These are phyloP conservation scores for Cercospora sp. DNA, from an alignment of 2,329 filamentous ascomycete genomes.

Conservation along the genomic window DNA sequence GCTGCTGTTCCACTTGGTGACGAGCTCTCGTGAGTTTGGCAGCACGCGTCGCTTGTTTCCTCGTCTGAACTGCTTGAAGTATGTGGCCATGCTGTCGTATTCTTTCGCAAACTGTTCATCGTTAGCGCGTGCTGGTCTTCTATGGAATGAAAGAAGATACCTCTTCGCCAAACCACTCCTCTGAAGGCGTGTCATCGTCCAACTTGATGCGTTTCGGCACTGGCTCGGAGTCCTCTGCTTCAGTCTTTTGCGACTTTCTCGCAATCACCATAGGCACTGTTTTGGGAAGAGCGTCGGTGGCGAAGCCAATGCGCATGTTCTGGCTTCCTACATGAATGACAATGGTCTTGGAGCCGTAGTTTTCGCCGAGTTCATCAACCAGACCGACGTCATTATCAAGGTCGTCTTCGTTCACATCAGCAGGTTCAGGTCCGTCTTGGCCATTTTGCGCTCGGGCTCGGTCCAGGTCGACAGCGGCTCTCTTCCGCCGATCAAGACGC, in stretches of 20 bases:
- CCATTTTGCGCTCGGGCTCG: conserved; percentile 76
- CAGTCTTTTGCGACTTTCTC: conserved; percentile 72
- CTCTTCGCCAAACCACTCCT: conserved; percentile 87
- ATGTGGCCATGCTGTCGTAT: conserved; percentile 79
- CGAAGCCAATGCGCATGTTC: conserved; percentile 89
- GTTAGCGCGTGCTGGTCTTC: conserved; percentile 15
- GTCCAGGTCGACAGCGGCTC: conserved; percentile 84
- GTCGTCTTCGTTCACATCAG: conserved; percentile 40
- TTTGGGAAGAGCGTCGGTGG: conserved; percentile 93
- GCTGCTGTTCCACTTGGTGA: conserved; percentile 88
- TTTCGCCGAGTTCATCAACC: conserved; percentile 57
- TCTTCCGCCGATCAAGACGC: conserved; percentile 77
- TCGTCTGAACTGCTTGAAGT: conserved; percentile 87
- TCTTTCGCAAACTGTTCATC: conserved; percentile 57
- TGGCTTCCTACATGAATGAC: conserved; percentile 95
- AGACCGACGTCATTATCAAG: conserved; percentile 56
- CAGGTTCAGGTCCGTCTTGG: conserved; percentile 45
- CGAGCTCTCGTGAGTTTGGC: conserved; percentile 95
- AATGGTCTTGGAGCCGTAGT: conserved; percentile 84
- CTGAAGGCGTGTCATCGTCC: conserved; percentile 63
- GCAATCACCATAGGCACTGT: conserved; percentile 93
- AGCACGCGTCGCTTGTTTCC: conserved; percentile 91
- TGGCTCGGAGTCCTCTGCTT: conserved; percentile 82
- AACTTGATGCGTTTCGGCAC: conserved; percentile 66
- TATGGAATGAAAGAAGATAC: conserved; percentile 42